Evolutionary conservation across 1,284 basidiomycete genomes (phyloP).

Genomic region (Cryptococcus sp.): DNA sequence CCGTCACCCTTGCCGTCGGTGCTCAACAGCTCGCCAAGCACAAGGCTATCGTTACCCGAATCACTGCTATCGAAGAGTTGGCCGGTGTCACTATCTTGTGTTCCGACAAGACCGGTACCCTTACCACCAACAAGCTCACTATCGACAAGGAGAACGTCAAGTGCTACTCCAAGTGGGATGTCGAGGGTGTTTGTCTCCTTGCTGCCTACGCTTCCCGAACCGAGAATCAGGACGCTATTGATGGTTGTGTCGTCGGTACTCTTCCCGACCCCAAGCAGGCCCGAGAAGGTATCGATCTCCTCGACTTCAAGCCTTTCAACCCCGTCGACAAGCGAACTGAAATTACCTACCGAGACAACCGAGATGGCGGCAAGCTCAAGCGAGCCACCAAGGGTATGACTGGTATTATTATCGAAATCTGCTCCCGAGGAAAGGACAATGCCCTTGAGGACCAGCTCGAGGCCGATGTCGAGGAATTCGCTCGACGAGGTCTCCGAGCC

Average conservation of each 20-base stretch:
- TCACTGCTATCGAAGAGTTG: constrained; percentile 95
- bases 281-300: constrained; percentile 86
- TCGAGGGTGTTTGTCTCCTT: constrained; percentile 86
- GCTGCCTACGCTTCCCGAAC: constrained; percentile 94
- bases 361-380: constrained; percentile 84
- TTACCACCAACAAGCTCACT: constrained; percentile 98
- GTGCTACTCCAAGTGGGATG: constrained; percentile 82
- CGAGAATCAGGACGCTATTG: constrained; percentile 98
- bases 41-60: constrained; percentile 97
- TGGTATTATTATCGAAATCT: constrained; percentile 90
- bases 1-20: constrained; percentile 94
- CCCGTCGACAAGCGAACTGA: constrained; percentile 99
- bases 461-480: constrained; percentile 93
- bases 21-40: constrained; percentile 97
- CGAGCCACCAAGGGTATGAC: constrained; percentile 99
- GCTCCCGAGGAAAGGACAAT: constrained; percentile 92
- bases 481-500: constrained; percentile 91
- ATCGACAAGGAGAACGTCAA: constrained; percentile 91
- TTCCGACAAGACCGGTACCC: constrained; percentile 95
- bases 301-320: constrained; percentile 99
- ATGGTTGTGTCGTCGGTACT: constrained; percentile 77
- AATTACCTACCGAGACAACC: constrained; percentile 91
- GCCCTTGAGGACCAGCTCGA: constrained; percentile 87
- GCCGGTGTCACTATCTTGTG: constrained; percentile 95
- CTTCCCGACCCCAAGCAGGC: constrained; percentile 69